Base-by-base conservation (phyloP, 192 early-diverging fungal genomes). In the Linnemannia exigua region DNA sequence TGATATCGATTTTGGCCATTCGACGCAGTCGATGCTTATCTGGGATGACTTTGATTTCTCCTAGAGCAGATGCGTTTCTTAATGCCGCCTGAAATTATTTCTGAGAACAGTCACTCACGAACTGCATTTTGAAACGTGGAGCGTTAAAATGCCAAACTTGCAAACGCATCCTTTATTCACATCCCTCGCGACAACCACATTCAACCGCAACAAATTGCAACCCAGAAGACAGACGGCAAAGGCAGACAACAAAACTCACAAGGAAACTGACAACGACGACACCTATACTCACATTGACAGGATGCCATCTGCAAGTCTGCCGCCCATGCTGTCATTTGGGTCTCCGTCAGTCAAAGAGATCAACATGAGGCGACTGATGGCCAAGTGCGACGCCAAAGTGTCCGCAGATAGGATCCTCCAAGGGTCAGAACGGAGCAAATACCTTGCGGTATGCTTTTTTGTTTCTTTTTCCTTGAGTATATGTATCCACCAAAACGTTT, bases 331-430 rank as follows among this genome's bases (percentile, higher is more conserved):
- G n/a, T 6, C 79, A 6, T 36, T 74, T 22, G 50, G 37, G 36
- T 37, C 78, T 1, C 84, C 84, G 4, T 79, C 84, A 5, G 63
- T 79, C 15, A 41, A 77, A 16, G 84, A 86, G 35, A 66, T 86
- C 37, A 86, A 86, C 38, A 58, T 86, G 22, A 51, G 74, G 1
- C 84, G 84, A 25, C 74, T 86, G 38, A 76, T 86, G 74, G 79
- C 72, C 8, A 86, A 86, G 44, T 80, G 84, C 28, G 74, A 80
- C 36, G 74, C 63, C 46, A 86, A 68, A 66, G 71, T 67, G 28
- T 52, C 75, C 6, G 71, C 84, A 8, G 84, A 86, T 50, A 71
- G 54, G 22, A 76, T 77, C 35, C 84, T 86, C 70, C 84, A 86
- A 48, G 84, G 84, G 1, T 35, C 74, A n/a, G 84, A 86, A 7